Percentiles rank a stretch among this genome's conserved stretches.
Conservation (phyloP, 2,329 filamentous ascomycete genomes). For the Arachnomyces sp. region DNA sequence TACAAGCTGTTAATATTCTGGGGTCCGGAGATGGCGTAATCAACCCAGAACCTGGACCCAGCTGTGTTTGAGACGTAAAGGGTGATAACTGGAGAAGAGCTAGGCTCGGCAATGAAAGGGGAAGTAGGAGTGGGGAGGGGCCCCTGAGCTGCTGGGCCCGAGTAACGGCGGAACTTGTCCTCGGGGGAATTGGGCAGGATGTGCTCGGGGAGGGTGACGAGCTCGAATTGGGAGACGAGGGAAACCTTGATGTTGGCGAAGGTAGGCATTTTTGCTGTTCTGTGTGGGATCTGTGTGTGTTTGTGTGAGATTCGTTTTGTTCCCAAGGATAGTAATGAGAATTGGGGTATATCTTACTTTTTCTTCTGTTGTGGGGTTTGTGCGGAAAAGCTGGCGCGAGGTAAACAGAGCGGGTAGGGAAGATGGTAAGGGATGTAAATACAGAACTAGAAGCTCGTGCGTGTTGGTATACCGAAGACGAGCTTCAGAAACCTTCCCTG, state of each 20-base stretch:
- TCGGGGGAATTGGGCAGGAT: slow-evolving; percentile 14
- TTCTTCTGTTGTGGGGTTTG: no score
- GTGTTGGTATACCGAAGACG: no score
- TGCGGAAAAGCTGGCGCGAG: no score
- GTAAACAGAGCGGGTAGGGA: no score
- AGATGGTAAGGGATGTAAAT: no score
- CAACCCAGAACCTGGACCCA: slow-evolving; percentile 37
- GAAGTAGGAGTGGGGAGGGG: neutral
- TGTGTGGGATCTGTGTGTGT: no score
- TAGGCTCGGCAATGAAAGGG: slow-evolving; percentile 12
- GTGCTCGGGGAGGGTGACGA: slow-evolving; percentile 32
- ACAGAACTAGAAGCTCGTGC: no score
- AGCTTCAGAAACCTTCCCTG: no score
- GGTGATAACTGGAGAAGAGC: slow-evolving; percentile 20
- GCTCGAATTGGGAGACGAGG: slow-evolving; percentile 36
- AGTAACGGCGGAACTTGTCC: slow-evolving; percentile 9
- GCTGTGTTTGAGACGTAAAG: slow-evolving; percentile 29
- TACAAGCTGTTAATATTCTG: slow-evolving; percentile 20
- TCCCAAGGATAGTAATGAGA: no score
- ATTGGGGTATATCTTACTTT: no score
- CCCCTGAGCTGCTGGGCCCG: no score
- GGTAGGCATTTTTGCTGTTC: slow-evolving; percentile 20
- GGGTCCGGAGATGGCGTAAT: slow-evolving; percentile 25
- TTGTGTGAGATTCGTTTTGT: no score
- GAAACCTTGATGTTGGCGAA: slow-evolving; percentile 31